Conservation (phyloP, 1,139 yeast species). For the Pichia sp. region DNA sequence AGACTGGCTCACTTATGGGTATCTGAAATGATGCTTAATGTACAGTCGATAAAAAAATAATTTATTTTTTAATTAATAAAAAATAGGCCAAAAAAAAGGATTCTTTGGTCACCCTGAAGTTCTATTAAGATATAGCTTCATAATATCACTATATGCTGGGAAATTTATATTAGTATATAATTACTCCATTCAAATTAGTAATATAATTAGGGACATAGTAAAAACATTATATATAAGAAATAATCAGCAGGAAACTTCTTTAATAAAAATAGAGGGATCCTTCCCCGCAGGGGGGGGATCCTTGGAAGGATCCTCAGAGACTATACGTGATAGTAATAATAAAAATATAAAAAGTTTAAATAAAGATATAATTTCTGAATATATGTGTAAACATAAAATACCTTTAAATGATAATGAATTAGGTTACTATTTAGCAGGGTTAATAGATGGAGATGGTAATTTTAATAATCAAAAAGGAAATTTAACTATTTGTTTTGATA, state of each 20-base stretch:
- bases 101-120: constrained; percentile 8
- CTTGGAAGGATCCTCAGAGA: too few relatives aligned
- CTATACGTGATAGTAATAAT: background rate
- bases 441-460: constrained; percentile 5
- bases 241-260: constrained; percentile 10
- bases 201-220: constrained; percentile 1
- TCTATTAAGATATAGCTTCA: too few relatives aligned
- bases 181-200: constrained; percentile 1
- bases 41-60: background rate
- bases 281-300: too few relatives aligned
- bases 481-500: constrained; percentile 1
- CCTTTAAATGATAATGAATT: constrained; percentile 6
- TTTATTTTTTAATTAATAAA: background rate
- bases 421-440: constrained; percentile 6
- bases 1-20: background rate
- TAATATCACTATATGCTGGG: constrained; percentile 5
- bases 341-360: background rate
- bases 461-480: background rate
- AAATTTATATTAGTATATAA: constrained; percentile 1
- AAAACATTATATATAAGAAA: constrained; percentile 4
- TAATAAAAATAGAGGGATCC: constrained; percentile 15
- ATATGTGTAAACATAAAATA: constrained; percentile 4
- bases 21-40: background rate
- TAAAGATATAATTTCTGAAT: constrained; percentile 2
- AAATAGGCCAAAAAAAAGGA: constrained; percentile 1